Evolutionary conservation across 2,329 filamentous ascomycete genomes (phyloP).

Genomic region (Penicillium sp.): DNA sequence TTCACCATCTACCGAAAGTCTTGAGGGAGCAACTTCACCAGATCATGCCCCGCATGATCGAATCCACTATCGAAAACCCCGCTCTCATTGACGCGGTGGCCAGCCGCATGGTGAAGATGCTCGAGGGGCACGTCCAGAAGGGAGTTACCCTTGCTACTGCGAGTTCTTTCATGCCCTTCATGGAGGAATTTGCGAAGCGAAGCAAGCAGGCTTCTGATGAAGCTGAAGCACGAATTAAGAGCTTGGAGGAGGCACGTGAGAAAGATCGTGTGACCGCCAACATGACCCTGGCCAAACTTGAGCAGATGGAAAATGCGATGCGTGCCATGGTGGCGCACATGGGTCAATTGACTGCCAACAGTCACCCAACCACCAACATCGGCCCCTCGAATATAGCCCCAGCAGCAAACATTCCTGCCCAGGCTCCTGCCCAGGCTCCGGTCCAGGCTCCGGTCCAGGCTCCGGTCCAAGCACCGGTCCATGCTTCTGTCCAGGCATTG

Average conservation of each 20-base stretch:
- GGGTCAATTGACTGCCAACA: neutral
- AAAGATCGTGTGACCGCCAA: slow-evolving; percentile 47
- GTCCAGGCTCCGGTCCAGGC: neutral
- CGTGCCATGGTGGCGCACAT: slow-evolving; percentile 32
- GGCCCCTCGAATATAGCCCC: neutral
- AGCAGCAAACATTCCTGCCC: neutral
- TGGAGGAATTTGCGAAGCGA: slow-evolving; percentile 66
- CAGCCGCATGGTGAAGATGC: slow-evolving; percentile 68
- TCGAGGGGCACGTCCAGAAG: slow-evolving; percentile 68
- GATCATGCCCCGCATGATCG: slow-evolving; percentile 66
- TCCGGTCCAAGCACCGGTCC: too few relatives aligned
- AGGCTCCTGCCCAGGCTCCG: neutral
- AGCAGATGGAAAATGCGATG: slow-evolving; percentile 60
- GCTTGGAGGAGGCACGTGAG: slow-evolving; percentile 29
- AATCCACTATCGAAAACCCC: slow-evolving; percentile 69
- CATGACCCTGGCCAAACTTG: slow-evolving; percentile 59
- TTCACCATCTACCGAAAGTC: slow-evolving; percentile 63
- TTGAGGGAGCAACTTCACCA: slow-evolving; percentile 74
- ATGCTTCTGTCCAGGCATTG: neutral
- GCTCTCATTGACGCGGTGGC: slow-evolving; percentile 72
- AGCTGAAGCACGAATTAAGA: slow-evolving; percentile 55
- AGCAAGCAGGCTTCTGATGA: slow-evolving; percentile 69
- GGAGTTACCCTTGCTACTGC: slow-evolving; percentile 68
- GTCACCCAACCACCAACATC: neutral
- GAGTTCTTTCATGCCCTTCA: slow-evolving; percentile 48